A percentile compares a stretch with the other conserved stretches of the same genome.
Conservation (phyloP, 371 early-diverging fungal genomes). For the Mucor indicus region DNA sequence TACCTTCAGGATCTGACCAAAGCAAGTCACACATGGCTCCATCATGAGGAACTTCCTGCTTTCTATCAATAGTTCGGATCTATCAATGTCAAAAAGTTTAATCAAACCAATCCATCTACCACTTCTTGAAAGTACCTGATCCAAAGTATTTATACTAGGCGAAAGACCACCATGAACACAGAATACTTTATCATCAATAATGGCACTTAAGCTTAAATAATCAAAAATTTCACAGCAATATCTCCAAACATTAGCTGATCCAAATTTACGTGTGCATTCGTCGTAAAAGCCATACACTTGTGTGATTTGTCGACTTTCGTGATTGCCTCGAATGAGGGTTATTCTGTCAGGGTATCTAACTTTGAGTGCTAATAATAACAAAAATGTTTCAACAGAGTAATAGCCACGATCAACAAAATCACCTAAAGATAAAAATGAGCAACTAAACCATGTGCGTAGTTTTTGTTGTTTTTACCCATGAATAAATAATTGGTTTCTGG, state of each 20-base stretch:
- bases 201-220: constrained; percentile 91
- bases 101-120: neutral
- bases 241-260: constrained; percentile 96
- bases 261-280: constrained; percentile 97
- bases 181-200: constrained; percentile 91
- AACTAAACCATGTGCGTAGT: neutral
- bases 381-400: constrained; percentile 98
- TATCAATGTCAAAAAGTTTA: constrained; percentile 14
- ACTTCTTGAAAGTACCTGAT: constrained; percentile 64
- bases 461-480: constrained; percentile 69
- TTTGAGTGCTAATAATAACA: constrained; percentile 97
- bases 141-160: constrained; percentile 90
- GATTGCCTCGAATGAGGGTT: constrained; percentile 98
- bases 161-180: constrained; percentile 99
- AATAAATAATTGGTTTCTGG: constrained; percentile 97
- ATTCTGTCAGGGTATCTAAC: constrained; percentile 95
- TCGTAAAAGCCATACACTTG: constrained; percentile 99
- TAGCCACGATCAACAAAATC: constrained; percentile 99
- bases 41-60: constrained; percentile 98
- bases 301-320: constrained; percentile 97
- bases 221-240: constrained; percentile 99
- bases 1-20: constrained; percentile 99
- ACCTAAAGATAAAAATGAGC: constrained; percentile 45
- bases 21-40: constrained; percentile 99
- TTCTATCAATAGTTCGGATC: constrained; percentile 96